Evolutionary conservation across 2,329 filamentous ascomycete species (phyloP).

Genomic region (Thelonectria olida): DNA sequence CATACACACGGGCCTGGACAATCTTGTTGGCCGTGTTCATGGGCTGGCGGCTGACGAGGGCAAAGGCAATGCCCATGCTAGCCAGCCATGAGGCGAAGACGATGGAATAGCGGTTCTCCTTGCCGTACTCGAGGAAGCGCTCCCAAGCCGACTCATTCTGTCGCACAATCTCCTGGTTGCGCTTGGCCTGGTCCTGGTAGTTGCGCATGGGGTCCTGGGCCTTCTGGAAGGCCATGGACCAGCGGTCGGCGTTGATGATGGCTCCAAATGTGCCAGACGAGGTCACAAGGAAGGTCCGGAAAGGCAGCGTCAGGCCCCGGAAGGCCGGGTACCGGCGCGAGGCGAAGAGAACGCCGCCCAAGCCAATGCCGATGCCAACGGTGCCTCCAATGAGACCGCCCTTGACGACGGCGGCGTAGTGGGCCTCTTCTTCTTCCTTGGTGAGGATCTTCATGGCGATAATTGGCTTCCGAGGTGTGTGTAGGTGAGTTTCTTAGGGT

Average conservation of each 20-base stretch:
- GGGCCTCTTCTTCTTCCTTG: constrained; percentile 88
- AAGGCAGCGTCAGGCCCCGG: constrained; percentile 83
- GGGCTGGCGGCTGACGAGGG: constrained; percentile 79
- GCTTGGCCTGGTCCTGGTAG: constrained; percentile 72
- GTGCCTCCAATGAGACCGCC: constrained; percentile 80
- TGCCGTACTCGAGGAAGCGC: constrained; percentile 76
- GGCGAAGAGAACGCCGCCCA: constrained; percentile 73
- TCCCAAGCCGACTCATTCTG: constrained; percentile 65
- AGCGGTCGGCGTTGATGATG: constrained; percentile 88
- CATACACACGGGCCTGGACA: constrained; percentile 94
- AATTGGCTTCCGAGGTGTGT: constrained; percentile 16
- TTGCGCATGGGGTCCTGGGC: constrained; percentile 71
- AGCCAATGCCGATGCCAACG: constrained; percentile 73
- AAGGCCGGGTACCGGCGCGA: constrained; percentile 79
- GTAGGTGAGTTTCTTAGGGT: neutral
- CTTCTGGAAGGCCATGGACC: constrained; percentile 71
- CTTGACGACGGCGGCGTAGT: constrained; percentile 83
- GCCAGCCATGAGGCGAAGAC: constrained; percentile 85
- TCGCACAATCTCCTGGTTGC: constrained; percentile 63
- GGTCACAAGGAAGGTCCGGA: constrained; percentile 89
- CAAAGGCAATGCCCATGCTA: constrained; percentile 79
- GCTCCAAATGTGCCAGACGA: constrained; percentile 84
- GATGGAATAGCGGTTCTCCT: constrained; percentile 85
- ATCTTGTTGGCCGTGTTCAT: constrained; percentile 84
- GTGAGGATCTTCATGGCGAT: constrained; percentile 89